Percentiles rank a stretch among this genome's conserved stretches.
Evolutionary conservation across 2,329 filamentous ascomycete species (phyloP).

Genomic region (Ceratocystis harringtonii): DNA sequence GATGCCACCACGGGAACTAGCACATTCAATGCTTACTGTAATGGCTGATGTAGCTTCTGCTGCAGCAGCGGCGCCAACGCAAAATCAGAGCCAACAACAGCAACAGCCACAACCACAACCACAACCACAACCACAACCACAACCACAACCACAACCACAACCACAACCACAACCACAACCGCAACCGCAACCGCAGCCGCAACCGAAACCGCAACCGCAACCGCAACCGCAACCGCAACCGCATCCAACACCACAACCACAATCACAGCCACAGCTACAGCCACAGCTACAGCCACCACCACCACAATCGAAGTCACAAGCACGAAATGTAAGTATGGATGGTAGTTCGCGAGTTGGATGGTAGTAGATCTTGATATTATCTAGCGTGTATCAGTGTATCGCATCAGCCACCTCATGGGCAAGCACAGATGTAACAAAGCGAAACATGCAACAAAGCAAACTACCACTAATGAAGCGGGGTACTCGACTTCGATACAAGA

Average conservation of each 20-base stretch:
- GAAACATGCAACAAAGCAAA: constrained; percentile 4
- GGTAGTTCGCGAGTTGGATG: constrained; percentile 1
- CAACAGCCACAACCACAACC: neutral
- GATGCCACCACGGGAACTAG: constrained; percentile 1
- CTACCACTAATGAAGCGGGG: neutral
- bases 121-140: neutral
- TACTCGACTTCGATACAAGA: neutral
- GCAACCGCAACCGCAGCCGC: neutral
- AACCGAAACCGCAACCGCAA: neutral
- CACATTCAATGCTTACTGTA: constrained; percentile 11
- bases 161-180: too few species aligned
- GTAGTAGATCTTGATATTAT: neutral
- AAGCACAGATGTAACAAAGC: neutral
- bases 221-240: neutral
- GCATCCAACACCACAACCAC: neutral
- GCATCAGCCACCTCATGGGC: neutral
- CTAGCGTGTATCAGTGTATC: neutral
- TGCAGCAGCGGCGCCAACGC: neutral
- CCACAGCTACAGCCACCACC: too few species aligned
- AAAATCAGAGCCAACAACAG: neutral
- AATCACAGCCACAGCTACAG: too few species aligned
- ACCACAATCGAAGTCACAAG: neutral
- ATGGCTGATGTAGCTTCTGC: constrained; percentile 15
- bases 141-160: neutral
- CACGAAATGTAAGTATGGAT: neutral